Evolutionary conservation across 2,329 filamentous ascomycete genomes (phyloP).

Genomic region (Pestalotiopsis sp.): DNA sequence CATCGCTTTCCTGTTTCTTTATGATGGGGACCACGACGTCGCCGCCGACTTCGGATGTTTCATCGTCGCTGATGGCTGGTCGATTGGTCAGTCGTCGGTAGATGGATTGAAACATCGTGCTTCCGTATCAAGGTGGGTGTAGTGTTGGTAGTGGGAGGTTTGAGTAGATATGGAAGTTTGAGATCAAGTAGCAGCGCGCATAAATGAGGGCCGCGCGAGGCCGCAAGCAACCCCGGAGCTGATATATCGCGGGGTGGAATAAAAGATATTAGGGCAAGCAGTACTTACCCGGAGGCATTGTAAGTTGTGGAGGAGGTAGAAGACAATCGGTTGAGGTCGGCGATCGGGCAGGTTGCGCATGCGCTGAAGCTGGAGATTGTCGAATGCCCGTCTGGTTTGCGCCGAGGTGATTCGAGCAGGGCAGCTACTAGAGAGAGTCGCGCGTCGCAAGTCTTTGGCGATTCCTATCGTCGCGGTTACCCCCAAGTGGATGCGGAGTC

Average conservation of each 20-base stretch:
- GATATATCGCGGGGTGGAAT: background rate
- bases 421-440: background rate
- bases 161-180: background rate
- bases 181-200: background rate
- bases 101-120: background rate
- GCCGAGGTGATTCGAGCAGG: background rate
- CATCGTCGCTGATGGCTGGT: conserved; percentile 46
- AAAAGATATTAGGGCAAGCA: conserved; percentile 9
- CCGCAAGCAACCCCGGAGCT: background rate
- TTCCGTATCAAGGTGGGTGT: background rate
- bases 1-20: conserved; percentile 20
- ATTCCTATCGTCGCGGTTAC: background rate
- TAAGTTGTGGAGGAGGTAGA: background rate
- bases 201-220: background rate
- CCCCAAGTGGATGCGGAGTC: background rate
- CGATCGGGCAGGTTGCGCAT: background rate
- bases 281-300: conserved; percentile 28
- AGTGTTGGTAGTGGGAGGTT: background rate
- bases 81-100: conserved; percentile 15
- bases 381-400: background rate
- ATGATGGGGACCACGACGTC: conserved; percentile 24
- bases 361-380: background rate
- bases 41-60: conserved; percentile 36
- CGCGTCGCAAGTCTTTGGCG: background rate
- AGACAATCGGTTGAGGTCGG: background rate